phyloP scores from a whole-genome alignment of 257 asterid species.

The Penstemon eatonii region DNA sequence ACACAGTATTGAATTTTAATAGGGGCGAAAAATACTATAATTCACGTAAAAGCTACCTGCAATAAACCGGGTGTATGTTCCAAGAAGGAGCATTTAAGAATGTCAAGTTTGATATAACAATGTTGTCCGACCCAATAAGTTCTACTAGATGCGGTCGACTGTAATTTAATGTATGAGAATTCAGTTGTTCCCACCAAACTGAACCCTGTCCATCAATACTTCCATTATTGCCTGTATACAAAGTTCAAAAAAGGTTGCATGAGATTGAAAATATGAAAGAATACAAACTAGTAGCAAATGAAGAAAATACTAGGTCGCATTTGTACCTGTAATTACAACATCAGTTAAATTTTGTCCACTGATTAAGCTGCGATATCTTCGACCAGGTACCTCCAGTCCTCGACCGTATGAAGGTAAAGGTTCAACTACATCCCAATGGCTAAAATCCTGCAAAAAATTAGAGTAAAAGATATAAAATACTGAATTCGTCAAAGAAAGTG shows the following conservation, averaged over 20 bases:
- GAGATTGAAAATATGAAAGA: neutral
- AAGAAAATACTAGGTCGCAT: neutral
- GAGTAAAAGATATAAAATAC: neutral
- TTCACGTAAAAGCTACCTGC: conserved; percentile 59
- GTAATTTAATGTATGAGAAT: conserved; percentile 62
- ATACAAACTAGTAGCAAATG: neutral
- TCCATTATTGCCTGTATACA: conserved; percentile 77
- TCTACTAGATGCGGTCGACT: conserved; percentile 92
- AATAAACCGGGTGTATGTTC: conserved; percentile 82
- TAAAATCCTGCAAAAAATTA: conserved; percentile 47
- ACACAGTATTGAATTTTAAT: neutral
- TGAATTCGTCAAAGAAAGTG: neutral
- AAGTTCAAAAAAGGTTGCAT: conserved; percentile 1
- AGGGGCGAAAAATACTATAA: neutral
- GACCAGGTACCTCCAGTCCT: conserved; percentile 58
- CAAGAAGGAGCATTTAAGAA: conserved; percentile 90
- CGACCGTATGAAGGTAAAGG: conserved; percentile 79
- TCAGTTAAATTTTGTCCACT: conserved; percentile 58
- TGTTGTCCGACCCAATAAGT: conserved; percentile 54
- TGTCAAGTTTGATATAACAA: conserved; percentile 86
- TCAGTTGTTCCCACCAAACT: conserved; percentile 83
- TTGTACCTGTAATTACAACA: conserved; percentile 69
- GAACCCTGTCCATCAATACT: conserved; percentile 96
- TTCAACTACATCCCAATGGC: conserved; percentile 68
- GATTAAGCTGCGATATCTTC: conserved; percentile 72